A percentile compares a stretch with the other conserved stretches of the same genome.
These are phyloP conservation scores for Raddia distichophylla DNA, from an alignment of 176 grass and related monocot genomes.

Conservation along the genomic window DNA sequence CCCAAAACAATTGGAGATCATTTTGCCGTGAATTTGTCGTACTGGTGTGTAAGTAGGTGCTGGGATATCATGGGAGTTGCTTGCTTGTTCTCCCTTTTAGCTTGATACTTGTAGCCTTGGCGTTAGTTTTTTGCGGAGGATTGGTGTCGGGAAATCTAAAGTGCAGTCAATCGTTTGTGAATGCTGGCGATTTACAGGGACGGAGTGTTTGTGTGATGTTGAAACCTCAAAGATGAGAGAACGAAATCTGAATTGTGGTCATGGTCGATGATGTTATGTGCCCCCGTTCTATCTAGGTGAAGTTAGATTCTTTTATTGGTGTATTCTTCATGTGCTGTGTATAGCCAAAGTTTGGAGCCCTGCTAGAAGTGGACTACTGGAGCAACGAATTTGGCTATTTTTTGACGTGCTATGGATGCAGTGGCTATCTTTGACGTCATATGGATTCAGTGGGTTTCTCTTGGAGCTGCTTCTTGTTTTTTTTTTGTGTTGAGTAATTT, in stretches of 20 bases:
- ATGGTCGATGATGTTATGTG: slow-evolving; percentile 1
- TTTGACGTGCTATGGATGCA: too few species aligned
- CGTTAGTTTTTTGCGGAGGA: slow-evolving; percentile 32
- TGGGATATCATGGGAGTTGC: slow-evolving; percentile 25
- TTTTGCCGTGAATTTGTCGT: slow-evolving; percentile 35
- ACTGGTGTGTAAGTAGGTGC: slow-evolving; percentile 45
- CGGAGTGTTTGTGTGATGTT: slow-evolving; percentile 22
- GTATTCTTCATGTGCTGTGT: not conserved
- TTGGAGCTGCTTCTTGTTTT: too few species aligned
- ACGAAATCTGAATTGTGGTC: slow-evolving; percentile 21
- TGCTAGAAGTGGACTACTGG: not conserved
- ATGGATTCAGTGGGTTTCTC: too few species aligned
- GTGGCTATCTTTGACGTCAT: too few species aligned
- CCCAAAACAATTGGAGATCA: not conserved
- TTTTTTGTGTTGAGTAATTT: too few species aligned
- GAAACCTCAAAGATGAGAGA: slow-evolving; percentile 20
- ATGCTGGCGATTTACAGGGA: slow-evolving; percentile 44
- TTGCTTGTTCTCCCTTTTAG: slow-evolving; percentile 18
- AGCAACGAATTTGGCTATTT: not conserved
- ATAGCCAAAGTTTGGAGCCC: not conserved
- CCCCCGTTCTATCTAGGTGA: slow-evolving; percentile 6
- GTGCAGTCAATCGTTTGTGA: not conserved
- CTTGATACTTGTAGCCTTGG: slow-evolving; percentile 28
- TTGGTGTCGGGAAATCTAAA: slow-evolving; percentile 25
- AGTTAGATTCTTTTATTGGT: slow-evolving; percentile 25